Conservation (phyloP, 148 eudicot species). For the Hydrangea macrophylla region DNA sequence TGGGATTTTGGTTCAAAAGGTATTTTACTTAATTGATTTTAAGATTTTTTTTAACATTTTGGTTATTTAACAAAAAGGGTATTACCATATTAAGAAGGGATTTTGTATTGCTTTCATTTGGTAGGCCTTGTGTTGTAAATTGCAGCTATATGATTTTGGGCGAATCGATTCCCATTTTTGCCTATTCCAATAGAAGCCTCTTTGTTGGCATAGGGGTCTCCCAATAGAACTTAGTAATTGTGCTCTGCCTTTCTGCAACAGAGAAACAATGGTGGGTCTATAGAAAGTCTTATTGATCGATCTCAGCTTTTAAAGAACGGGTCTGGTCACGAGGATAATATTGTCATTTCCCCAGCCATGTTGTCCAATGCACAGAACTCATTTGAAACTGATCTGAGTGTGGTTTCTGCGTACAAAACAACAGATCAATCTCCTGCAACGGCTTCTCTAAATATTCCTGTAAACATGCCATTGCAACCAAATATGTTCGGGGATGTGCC, state of each 20-base stretch:
- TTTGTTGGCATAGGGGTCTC: no score
- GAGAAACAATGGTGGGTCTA: slow-evolving; percentile 60
- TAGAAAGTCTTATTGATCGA: slow-evolving; percentile 58
- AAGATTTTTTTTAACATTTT: background rate
- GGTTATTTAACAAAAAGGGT: background rate
- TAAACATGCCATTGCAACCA: slow-evolving; percentile 37
- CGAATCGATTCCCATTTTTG: background rate
- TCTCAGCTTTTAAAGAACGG: slow-evolving; percentile 45
- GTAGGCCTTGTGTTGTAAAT: slow-evolving; percentile 1
- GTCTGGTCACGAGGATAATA: slow-evolving; percentile 45
- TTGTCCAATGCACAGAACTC: slow-evolving; percentile 40
- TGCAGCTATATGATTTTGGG: slow-evolving; percentile 3
- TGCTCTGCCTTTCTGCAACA: slow-evolving; percentile 27
- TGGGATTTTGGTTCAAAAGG: background rate
- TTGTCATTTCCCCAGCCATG: slow-evolving; percentile 31
- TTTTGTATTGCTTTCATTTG: background rate
- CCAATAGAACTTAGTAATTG: background rate
- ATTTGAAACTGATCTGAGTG: slow-evolving; percentile 45
- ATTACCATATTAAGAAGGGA: background rate
- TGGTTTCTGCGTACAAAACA: slow-evolving; percentile 36
- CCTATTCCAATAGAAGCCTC: background rate
- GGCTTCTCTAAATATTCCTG: slow-evolving; percentile 32
- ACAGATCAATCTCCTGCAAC: slow-evolving; percentile 35
- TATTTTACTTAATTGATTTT: slow-evolving; percentile 2
- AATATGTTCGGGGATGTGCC: slow-evolving; percentile 21